Evolutionary conservation across 2,329 filamentous ascomycete species (phyloP).

Genomic region (Coniochaeta sp.): DNA sequence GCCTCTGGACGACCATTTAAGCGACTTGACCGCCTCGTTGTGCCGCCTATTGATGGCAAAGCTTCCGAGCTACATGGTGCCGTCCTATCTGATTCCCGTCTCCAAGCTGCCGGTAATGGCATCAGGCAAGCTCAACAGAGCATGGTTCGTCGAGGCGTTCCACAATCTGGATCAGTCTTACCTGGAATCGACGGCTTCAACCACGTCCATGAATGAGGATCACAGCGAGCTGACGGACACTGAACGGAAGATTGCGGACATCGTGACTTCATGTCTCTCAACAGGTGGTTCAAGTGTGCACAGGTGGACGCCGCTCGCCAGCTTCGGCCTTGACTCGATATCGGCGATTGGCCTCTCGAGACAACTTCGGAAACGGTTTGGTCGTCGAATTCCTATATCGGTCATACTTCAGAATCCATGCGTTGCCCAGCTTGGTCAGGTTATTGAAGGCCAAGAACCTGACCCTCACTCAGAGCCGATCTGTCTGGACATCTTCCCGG

Average conservation of each 20-base stretch:
- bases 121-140: slow-evolving; percentile 68
- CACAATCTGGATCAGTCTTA: slow-evolving; percentile 32
- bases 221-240: slow-evolving; percentile 45
- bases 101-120: slow-evolving; percentile 61
- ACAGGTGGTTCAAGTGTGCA: slow-evolving; percentile 37
- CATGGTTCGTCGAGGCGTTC: slow-evolving; percentile 42
- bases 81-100: slow-evolving; percentile 65
- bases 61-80: slow-evolving; percentile 74
- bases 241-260: slow-evolving; percentile 49
- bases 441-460: slow-evolving; percentile 11
- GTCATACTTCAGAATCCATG: slow-evolving; percentile 60
- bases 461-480: fast-evolving
- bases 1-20: slow-evolving; percentile 22
- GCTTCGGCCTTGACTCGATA: slow-evolving; percentile 77
- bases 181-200: slow-evolving; percentile 28
- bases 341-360: slow-evolving; percentile 67
- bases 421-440: slow-evolving; percentile 50
- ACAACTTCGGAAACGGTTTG: slow-evolving; percentile 38
- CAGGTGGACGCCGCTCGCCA: slow-evolving; percentile 65
- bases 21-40: slow-evolving; percentile 33
- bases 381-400: slow-evolving; percentile 55
- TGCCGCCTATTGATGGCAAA: slow-evolving; percentile 45
- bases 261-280: slow-evolving; percentile 44
- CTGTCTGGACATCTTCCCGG: slow-evolving; percentile 9
- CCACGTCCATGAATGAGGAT: too few relatives aligned